Percentiles rank a stretch among this genome's conserved stretches.
Conservation (phyloP, 2,329 filamentous ascomycete species). For the Stachybotrys chartarum region DNA sequence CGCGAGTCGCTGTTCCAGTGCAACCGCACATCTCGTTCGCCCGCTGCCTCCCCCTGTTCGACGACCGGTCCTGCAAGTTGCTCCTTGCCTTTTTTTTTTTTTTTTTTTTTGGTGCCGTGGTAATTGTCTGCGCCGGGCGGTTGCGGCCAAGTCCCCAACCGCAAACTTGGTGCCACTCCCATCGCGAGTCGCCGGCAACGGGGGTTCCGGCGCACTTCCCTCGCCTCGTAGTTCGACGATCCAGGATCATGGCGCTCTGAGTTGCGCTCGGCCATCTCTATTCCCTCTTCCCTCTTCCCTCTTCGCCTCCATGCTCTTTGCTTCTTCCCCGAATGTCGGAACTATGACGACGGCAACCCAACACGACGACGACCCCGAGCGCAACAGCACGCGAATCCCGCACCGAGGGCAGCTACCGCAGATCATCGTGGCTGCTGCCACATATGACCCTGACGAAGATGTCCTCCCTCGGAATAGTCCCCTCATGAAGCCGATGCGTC, state of each 20-base stretch:
- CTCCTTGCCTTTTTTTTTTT: not conserved
- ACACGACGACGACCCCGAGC: constrained; percentile 16
- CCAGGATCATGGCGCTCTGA: constrained; percentile 1
- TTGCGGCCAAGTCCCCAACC: not conserved
- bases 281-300: not conserved
- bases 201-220: not conserved
- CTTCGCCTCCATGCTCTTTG: not conserved
- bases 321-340: constrained; percentile 13
- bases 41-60: not conserved
- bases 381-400: not conserved
- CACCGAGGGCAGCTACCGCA: constrained; percentile 17
- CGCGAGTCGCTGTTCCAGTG: not conserved
- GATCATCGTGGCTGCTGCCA: constrained; percentile 20
- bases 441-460: constrained; percentile 38
- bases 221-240: not conserved
- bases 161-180: not conserved
- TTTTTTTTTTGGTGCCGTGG: not conserved
- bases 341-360: constrained; percentile 33
- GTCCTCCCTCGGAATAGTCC: constrained; percentile 32
- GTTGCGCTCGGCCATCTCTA: not conserved
- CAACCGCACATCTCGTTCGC: not conserved
- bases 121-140: not conserved
- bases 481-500: constrained; percentile 25
- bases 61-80: not conserved
- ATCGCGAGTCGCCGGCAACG: not conserved